Base-by-base conservation (phyloP, 768 basidiomycete species). In the Agaricus subrufescens region DNA sequence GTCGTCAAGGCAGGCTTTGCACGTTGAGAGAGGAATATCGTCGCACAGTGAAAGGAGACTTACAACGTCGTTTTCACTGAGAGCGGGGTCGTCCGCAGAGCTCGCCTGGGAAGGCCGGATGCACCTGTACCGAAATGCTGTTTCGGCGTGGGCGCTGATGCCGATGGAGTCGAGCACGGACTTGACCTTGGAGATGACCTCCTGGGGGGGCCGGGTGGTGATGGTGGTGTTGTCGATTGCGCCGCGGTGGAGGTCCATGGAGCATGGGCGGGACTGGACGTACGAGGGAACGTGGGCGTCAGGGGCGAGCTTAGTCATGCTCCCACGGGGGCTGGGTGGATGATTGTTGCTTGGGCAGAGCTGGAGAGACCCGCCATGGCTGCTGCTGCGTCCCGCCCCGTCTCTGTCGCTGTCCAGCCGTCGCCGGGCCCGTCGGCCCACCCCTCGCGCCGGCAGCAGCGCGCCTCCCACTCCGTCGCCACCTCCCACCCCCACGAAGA, bases 201-300 rank as follows among this genome's bases (percentile, higher is more conserved):
- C 82, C 0, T 79, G 74, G 9, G 95, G 94, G 4, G 82, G 73
- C 8, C 82, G 77, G 0, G 82, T 87, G 23, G 95, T 95, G 58
- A 96, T 79, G 27, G 85, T 93, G 10, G 83, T 83, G 61, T 87
- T 85, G 70, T 98, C 95, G 52, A 96, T 88, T 1, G 95, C 87
- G 58, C 94, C 94, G 56, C 89, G 86, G 64, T 98, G 95, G 47
- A 73, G 61, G 8, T 62, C 66, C 15, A 19, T 19, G 19, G 19
- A 19, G 19, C 19, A 19, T 19, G 19, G 19, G 19, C 19, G 19
- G 19, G 19, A 19, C 19, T 19, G 19, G 19, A 19, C 19, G 19
- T 19, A 19, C 19, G 19, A 19, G 19, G 19, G 19, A 19, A 19
- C 19, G 19, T 19, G 19, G 19, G 19, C 19, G 19, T 19, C 19